Percentiles rank a stretch among this genome's conserved stretches.
These are phyloP conservation scores for Colletotrichum musicola DNA, from an alignment of 2,329 filamentous ascomycete species.

Conservation along the genomic window DNA sequence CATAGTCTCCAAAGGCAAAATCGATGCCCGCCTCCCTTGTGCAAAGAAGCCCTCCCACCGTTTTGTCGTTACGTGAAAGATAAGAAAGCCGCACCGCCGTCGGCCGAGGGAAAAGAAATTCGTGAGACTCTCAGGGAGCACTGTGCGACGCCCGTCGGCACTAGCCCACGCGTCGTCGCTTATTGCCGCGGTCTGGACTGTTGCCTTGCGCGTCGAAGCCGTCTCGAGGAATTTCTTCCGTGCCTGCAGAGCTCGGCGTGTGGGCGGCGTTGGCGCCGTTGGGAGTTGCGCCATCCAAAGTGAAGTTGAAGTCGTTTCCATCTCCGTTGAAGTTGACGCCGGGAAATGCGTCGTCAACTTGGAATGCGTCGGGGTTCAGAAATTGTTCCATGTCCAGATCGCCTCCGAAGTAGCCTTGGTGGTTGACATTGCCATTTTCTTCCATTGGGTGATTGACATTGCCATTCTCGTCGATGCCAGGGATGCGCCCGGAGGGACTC, in stretches of 20 bases:
- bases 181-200: slow-evolving; percentile 47
- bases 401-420: slow-evolving; percentile 49
- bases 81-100: not conserved
- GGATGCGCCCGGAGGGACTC: slow-evolving; percentile 83
- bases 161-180: slow-evolving; percentile 53
- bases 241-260: slow-evolving; percentile 61
- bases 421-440: slow-evolving; percentile 49
- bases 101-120: slow-evolving; percentile 1
- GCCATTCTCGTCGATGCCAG: slow-evolving; percentile 69
- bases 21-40: slow-evolving; percentile 22
- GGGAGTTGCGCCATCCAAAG: slow-evolving; percentile 53
- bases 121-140: not conserved
- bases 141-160: not conserved
- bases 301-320: slow-evolving; percentile 65
- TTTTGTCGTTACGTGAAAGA: slow-evolving; percentile 29
- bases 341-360: slow-evolving; percentile 56
- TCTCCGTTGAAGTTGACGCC: slow-evolving; percentile 56
- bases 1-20: slow-evolving; percentile 23
- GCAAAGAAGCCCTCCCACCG: slow-evolving; percentile 12
- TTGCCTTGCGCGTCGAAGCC: slow-evolving; percentile 51
- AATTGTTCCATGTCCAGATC: slow-evolving; percentile 66
- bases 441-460: slow-evolving; percentile 55
- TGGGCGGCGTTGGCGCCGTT: slow-evolving; percentile 47
- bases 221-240: slow-evolving; percentile 63
- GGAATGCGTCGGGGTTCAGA: slow-evolving; percentile 57